phyloP scores from a whole-genome alignment of 306 rosid species.

The Trifolium subterraneum region DNA sequence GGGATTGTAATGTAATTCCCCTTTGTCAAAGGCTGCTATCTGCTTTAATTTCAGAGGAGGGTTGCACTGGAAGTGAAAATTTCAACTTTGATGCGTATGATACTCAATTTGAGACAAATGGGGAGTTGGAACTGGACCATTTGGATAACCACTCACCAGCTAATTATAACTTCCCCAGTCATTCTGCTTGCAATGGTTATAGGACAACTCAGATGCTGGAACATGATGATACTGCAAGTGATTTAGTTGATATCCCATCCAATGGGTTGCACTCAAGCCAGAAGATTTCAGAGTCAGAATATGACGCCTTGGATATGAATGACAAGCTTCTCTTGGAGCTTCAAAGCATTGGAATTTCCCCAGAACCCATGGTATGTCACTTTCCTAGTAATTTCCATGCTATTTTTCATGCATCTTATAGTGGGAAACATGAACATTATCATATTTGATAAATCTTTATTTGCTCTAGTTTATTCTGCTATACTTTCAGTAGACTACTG shows the following conservation, averaged over 20 bases:
- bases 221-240: slow-evolving; percentile 56
- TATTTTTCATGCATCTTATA: slow-evolving; percentile 1
- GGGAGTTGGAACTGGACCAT: slow-evolving; percentile 59
- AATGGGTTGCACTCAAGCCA: slow-evolving; percentile 51
- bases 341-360: slow-evolving; percentile 79
- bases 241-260: slow-evolving; percentile 47
- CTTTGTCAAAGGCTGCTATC: slow-evolving; percentile 87
- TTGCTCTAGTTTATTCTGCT: slow-evolving; percentile 31
- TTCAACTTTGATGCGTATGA: slow-evolving; percentile 55
- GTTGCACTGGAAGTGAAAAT: slow-evolving; percentile 62
- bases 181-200: slow-evolving; percentile 62
- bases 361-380: slow-evolving; percentile 69
- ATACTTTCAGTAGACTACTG: slow-evolving; percentile 18
- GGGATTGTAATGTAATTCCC: slow-evolving; percentile 63
- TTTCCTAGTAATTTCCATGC: slow-evolving; percentile 22
- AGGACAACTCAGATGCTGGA: slow-evolving; percentile 54
- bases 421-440: slow-evolving; percentile 10
- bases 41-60: slow-evolving; percentile 79
- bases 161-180: slow-evolving; percentile 61
- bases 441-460: slow-evolving; percentile 18
- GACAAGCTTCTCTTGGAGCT: slow-evolving; percentile 86
- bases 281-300: slow-evolving; percentile 64
- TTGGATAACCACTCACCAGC: slow-evolving; percentile 54
- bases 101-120: slow-evolving; percentile 65
- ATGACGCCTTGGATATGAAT: slow-evolving; percentile 66